These are phyloP conservation scores for Ricinus communis DNA, from an alignment of 345 rosid genomes.

Conservation along the genomic window DNA sequence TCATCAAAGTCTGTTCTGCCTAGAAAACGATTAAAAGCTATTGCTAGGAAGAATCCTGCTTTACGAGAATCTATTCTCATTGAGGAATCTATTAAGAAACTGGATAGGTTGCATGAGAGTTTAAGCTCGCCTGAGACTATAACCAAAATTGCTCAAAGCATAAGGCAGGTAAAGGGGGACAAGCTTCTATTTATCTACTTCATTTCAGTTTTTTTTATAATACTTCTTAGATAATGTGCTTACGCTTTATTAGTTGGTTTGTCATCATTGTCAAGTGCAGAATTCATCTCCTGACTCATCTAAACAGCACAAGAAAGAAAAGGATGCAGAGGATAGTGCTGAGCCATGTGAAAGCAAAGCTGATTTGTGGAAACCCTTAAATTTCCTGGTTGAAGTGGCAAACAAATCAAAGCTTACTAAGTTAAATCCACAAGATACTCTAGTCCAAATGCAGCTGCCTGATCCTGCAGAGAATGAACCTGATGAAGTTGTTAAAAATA, in stretches of 20 bases:
- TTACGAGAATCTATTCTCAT: slow-evolving; percentile 7
- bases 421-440: slow-evolving; percentile 20
- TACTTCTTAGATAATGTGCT: not conserved
- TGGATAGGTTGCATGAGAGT: slow-evolving; percentile 11
- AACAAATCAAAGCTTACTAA: slow-evolving; percentile 22
- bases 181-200: slow-evolving; percentile 3
- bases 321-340: slow-evolving; percentile 8
- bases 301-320: slow-evolving; percentile 14
- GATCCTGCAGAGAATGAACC: slow-evolving; percentile 16
- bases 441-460: slow-evolving; percentile 7
- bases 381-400: slow-evolving; percentile 29
- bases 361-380: slow-evolving; percentile 36
- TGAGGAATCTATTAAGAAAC: slow-evolving; percentile 20
- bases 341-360: slow-evolving; percentile 24
- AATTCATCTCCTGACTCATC: slow-evolving; percentile 27
- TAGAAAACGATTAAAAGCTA: slow-evolving; percentile 29
- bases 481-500: slow-evolving; percentile 12
- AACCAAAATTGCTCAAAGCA: slow-evolving; percentile 21
- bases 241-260: not conserved
- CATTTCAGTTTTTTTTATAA: not conserved
- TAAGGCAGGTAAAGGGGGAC: slow-evolving; percentile 33
- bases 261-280: slow-evolving; percentile 16
- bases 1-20: slow-evolving; percentile 14
- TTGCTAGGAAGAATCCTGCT: slow-evolving; percentile 16
- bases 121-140: slow-evolving; percentile 23